Base-by-base conservation (phyloP, 2,329 filamentous ascomycete species). In the Didymella pomorum region DNA sequence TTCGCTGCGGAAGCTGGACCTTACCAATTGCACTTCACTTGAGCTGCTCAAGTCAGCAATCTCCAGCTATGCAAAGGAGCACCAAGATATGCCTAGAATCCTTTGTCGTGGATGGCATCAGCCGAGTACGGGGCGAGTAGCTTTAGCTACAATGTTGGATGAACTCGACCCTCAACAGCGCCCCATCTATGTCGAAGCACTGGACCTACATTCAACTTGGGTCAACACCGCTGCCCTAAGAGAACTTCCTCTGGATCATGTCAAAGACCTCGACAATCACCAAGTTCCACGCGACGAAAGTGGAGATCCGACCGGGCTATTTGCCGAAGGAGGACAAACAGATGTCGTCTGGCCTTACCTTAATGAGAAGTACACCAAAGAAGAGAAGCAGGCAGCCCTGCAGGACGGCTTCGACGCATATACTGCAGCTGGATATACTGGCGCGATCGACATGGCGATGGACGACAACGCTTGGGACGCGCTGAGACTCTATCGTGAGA, bases 171-270 rank as follows among this genome's bases (percentile, higher is more conserved):
- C 78, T 4, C 29, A 44, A 9, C 26, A 44, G 14, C 71, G 81
- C 21, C 81, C 83, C 0, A 81, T 85, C 54, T 80, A 81, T 58
- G 78, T 85, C 60, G 82, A 84, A 63, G 79, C 81, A 16, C 82
- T 83, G 70, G 82, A 84, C 61, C 66, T 84, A 62, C 82, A 84
- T 64, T 81, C 79, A 11, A 79, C 80, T 0, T 85, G 83, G 83
- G 80, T 79, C 68, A 84, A 80, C 68, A 79, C 76, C 5, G 77
- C 80, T 0, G 82, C 80, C 0, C 70, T 84, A 5, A 63, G 70
- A 4, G 83, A 84, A 55, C 73, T 84, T 41, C 79, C 76, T 3
- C 71, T 82, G 0, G 71, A 78, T 20, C 64, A 69, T 25, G 76
- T 76, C 74, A 49, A 53, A 35, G 33, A 62, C 2, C 48, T 58